A percentile compares a stretch with the other conserved stretches of the same genome.
Evolutionary conservation across 2,329 filamentous ascomycete species (phyloP).

Genomic region (Chaetomiaceae sp.): DNA sequence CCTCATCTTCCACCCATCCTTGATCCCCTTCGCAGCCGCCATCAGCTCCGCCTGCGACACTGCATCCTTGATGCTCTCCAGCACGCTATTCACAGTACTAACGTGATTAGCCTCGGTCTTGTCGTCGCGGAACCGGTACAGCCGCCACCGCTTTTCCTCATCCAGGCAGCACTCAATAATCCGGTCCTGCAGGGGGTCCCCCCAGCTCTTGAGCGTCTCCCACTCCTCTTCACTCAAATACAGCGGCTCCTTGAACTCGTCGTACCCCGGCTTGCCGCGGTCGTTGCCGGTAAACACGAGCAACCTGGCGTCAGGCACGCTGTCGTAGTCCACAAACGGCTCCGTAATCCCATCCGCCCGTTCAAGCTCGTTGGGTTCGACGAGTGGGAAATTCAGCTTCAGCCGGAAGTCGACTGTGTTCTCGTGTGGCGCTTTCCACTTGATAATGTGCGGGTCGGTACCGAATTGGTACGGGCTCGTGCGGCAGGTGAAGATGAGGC

Average conservation of each 20-base stretch:
- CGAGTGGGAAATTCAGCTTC: slow-evolving; percentile 66
- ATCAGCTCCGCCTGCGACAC: slow-evolving; percentile 81
- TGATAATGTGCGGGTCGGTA: slow-evolving; percentile 89
- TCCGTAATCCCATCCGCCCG: slow-evolving; percentile 60
- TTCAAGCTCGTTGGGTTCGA: slow-evolving; percentile 65
- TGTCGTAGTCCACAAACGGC: slow-evolving; percentile 73
- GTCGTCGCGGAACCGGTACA: slow-evolving; percentile 86
- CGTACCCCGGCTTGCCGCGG: slow-evolving; percentile 49
- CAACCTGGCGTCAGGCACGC: slow-evolving; percentile 68
- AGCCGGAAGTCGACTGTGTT: slow-evolving; percentile 94
- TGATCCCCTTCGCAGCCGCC: slow-evolving; percentile 63
- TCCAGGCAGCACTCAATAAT: slow-evolving; percentile 91
- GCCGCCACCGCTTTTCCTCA: slow-evolving; percentile 70
- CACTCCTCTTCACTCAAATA: slow-evolving; percentile 73
- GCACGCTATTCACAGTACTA: slow-evolving; percentile 75
- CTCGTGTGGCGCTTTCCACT: slow-evolving; percentile 95
- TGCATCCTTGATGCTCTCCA: slow-evolving; percentile 82
- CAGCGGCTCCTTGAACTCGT: slow-evolving; percentile 59
- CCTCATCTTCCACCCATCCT: slow-evolving; percentile 73
- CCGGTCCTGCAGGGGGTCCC: slow-evolving; percentile 74
- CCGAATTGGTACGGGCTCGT: slow-evolving; percentile 81
- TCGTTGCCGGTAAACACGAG: slow-evolving; percentile 63
- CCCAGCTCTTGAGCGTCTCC: slow-evolving; percentile 70
- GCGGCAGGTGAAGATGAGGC: slow-evolving; percentile 95
- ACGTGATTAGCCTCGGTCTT: slow-evolving; percentile 90